A percentile compares a stretch with the other conserved stretches of the same genome.
Evolutionary conservation across 805 yeast species (phyloP).

Genomic region (Lipomyces spencermartinsiae): DNA sequence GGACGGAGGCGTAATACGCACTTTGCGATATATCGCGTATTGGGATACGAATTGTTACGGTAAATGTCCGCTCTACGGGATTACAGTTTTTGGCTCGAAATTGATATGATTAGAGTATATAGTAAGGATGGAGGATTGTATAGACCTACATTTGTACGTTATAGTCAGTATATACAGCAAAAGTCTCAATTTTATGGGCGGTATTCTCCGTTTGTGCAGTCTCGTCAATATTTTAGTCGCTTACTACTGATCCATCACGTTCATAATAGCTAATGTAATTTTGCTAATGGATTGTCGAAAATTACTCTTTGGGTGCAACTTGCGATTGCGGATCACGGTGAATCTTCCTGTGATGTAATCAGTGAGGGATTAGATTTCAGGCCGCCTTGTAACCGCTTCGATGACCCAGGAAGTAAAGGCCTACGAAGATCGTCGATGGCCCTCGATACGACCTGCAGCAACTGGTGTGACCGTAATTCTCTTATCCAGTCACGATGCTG

Average conservation of each 20-base stretch:
- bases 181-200: background rate
- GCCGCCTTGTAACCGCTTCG: background rate
- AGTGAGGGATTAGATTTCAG: background rate
- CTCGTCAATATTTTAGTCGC: background rate
- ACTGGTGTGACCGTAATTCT: background rate
- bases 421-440: background rate
- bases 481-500: slow-evolving; percentile 1
- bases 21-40: background rate
- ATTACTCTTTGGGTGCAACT: no score
- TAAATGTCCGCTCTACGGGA: background rate
- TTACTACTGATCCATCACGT: background rate
- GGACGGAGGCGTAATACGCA: slow-evolving; percentile 49
- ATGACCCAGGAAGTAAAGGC: no score
- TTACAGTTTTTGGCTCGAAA: background rate
- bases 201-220: background rate
- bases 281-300: no score
- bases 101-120: background rate
- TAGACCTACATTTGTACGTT: background rate
- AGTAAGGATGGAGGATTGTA: background rate
- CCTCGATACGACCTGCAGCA: background rate
- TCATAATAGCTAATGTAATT: background rate
- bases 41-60: background rate
- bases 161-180: background rate
- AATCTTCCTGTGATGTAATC: no score
- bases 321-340: no score